Percentiles rank a stretch among this genome's conserved stretches.
phyloP scores from a whole-genome alignment of 2,329 filamentous ascomycete species.

The Xylaria arbuscula region DNA sequence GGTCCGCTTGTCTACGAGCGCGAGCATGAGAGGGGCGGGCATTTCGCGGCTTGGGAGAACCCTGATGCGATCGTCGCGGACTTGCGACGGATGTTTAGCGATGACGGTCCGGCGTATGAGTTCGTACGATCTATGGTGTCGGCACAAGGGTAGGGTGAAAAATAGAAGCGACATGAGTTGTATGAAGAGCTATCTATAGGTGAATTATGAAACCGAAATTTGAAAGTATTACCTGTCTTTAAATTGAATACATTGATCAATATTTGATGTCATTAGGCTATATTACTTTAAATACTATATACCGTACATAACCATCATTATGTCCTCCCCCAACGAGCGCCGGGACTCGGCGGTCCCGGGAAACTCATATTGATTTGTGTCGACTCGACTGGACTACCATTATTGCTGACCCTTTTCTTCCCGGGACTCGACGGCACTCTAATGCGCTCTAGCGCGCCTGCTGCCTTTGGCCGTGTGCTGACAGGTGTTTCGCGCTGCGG shows the following conservation, averaged over 20 bases:
- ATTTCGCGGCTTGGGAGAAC: slow-evolving; percentile 31
- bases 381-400: slow-evolving; percentile 48
- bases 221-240: neutral
- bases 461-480: slow-evolving; percentile 16
- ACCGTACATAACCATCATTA: neutral
- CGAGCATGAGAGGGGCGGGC: slow-evolving; percentile 23
- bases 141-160: neutral
- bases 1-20: slow-evolving; percentile 22
- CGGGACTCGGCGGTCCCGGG: slow-evolving; percentile 44
- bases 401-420: slow-evolving; percentile 42
- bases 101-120: slow-evolving; percentile 13
- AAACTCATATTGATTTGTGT: slow-evolving; percentile 47
- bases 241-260: neutral
- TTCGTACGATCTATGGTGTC: slow-evolving; percentile 11
- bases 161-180: neutral
- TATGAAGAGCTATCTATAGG: neutral
- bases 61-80: slow-evolving; percentile 26
- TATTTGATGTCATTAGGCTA: slow-evolving; percentile 12
- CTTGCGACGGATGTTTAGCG: slow-evolving; percentile 24
- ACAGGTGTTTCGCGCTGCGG: slow-evolving; percentile 35
- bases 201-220: neutral
- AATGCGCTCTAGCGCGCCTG: slow-evolving; percentile 36
- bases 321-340: slow-evolving; percentile 21
- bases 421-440: slow-evolving; percentile 37
- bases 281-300: slow-evolving; percentile 3